Conservation (phyloP, 768 basidiomycete genomes). For the Dendrothele bispora region DNA sequence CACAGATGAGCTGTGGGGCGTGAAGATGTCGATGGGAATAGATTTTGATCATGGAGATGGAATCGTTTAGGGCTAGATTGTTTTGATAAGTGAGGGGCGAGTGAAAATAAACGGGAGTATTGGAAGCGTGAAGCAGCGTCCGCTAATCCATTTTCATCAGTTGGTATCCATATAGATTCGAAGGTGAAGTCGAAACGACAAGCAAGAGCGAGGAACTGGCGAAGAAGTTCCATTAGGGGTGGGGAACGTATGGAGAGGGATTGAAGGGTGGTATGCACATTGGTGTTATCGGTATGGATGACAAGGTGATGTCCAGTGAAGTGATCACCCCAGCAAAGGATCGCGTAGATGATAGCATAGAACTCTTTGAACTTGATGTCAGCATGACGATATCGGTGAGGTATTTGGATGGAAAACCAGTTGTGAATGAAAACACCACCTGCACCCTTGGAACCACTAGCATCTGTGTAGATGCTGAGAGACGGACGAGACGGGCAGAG, state of each 20-base stretch:
- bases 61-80: too few relatives aligned
- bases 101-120: slow-evolving; percentile 10
- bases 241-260: slow-evolving; percentile 9
- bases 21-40: too few relatives aligned
- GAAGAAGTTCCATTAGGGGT: slow-evolving; percentile 7
- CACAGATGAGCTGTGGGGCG: too few relatives aligned
- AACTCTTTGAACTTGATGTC: slow-evolving; percentile 3
- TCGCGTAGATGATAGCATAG: background rate
- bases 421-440: background rate
- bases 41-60: too few relatives aligned
- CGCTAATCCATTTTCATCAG: background rate
- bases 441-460: background rate
- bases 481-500: background rate
- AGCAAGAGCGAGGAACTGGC: background rate
- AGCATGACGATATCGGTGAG: background rate
- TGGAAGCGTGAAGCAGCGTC: background rate
- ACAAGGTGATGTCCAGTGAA: background rate
- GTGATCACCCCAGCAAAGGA: background rate
- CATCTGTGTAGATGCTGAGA: background rate
- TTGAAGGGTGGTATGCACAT: background rate
- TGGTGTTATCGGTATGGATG: background rate
- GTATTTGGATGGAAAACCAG: background rate
- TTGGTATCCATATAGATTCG: slow-evolving; percentile 8
- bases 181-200: slow-evolving; percentile 5
- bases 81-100: slow-evolving; percentile 4